Evolutionary conservation across 805 yeast species (phyloP), one percentile per base, ranked within the genome.

Genomic region (Saccharomycopsis vini): DNA sequence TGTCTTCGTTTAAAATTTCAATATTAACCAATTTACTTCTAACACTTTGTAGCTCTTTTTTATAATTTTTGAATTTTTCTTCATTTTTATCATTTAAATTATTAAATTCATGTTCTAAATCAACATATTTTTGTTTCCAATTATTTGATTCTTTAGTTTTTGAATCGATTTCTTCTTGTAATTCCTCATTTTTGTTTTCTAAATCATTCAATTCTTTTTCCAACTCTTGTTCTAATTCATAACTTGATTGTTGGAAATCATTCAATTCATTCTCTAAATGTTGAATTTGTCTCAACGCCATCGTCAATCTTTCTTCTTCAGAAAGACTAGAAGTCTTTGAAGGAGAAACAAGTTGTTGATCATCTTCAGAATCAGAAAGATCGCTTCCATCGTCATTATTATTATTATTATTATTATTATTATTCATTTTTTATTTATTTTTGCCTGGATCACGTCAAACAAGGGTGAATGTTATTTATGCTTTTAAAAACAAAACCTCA

Each of bases 201-300:
- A 62, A 45, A 20, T 56, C 62, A n/a, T 52, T 62, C 29, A 66
- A 54, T 46, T 71, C 74, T 43, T 59, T 58, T 53, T 70, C 75
- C 28, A 70, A 55, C 42, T 68, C 75, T 32, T 55, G 57, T 51
- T 70, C 75, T 31, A 70, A 56, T 49, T 69, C 75, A 39, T 61
- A 56, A 36, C 71, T 65, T 4, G 72, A 64, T 19, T 54, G 57
- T 45, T 67, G 68, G 45, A 70, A 67, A 50, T 70, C 75, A 18
- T 54, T 57, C 16, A 71, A 53, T 50, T 69, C 73, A 5, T 50
- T 50, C 51, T 67, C 71, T 12, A 69, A 58, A 50, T 64, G 65
- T 23, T 58, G 60, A 16, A 69, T 62, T 39, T 68, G 68, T 29
- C 58, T 62, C 6, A 61, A 39, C 1, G 64, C 64, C 38, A 58